Evolutionary conservation across 805 yeast species (phyloP).

Genomic region (Teunomyces kruisii): DNA sequence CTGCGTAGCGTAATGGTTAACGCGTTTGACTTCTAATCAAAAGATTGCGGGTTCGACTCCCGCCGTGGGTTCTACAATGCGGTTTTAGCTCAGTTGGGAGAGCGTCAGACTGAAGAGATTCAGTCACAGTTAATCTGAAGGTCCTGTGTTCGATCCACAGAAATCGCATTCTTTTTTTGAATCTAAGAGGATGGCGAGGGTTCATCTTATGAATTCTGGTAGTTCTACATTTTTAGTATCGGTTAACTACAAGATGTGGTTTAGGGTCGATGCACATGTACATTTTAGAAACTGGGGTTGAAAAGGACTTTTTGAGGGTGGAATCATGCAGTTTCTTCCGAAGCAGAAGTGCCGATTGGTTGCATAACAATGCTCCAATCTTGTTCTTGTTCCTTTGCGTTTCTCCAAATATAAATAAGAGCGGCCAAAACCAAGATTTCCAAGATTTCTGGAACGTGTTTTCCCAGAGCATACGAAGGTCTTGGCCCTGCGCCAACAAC

Average conservation of each 20-base stretch:
- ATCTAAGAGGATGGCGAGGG: too few relatives aligned
- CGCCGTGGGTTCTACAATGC: conserved; percentile 22
- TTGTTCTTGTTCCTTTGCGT: background rate
- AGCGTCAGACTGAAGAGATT: conserved; percentile 37
- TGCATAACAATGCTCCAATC: too few relatives aligned
- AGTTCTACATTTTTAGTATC: too few relatives aligned
- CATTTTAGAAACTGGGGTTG: too few relatives aligned
- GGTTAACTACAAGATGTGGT: too few relatives aligned
- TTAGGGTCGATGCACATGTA: too few relatives aligned
- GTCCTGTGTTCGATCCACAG: conserved; percentile 34
- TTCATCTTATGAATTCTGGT: too few relatives aligned
- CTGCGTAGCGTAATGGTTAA: conserved; percentile 23
- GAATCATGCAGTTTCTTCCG: too few relatives aligned
- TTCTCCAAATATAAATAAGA: background rate
- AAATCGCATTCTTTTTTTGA: conserved; percentile 19
- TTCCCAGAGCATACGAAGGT: background rate
- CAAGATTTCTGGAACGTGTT: background rate
- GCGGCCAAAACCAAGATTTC: background rate
- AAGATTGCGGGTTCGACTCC: conserved; percentile 25
- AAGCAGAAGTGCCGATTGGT: too few relatives aligned
- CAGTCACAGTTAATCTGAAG: conserved; percentile 29
- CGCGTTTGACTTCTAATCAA: conserved; percentile 26
- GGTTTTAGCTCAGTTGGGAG: conserved; percentile 39
- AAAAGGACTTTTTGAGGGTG: too few relatives aligned
- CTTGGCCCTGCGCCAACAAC: background rate